These are phyloP conservation scores for Chaetomium fimeti DNA, from an alignment of 495 filamentous ascomycete species.

Conservation along the genomic window DNA sequence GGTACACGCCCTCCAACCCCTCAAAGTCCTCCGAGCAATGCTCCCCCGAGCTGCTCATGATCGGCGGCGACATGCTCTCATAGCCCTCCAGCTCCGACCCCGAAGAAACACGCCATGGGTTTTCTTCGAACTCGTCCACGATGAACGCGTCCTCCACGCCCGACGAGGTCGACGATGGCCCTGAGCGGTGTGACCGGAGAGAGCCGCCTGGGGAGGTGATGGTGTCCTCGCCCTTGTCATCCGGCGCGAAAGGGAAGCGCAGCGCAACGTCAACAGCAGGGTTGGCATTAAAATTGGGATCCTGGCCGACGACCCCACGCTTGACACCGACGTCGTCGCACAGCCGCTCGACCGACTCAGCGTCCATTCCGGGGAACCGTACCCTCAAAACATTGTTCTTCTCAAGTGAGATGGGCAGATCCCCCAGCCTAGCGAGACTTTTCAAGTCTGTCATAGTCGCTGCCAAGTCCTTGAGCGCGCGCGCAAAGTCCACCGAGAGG, in stretches of 20 bases:
- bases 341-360: conserved; percentile 73
- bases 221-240: conserved; percentile 32
- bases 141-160: conserved; percentile 46
- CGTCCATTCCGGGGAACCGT: conserved; percentile 88
- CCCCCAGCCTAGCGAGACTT: conserved; percentile 69
- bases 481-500: conserved; percentile 84
- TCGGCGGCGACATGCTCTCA: conserved; percentile 49
- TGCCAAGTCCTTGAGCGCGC: conserved; percentile 78
- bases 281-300: conserved; percentile 65
- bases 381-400: conserved; percentile 62
- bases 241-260: conserved; percentile 82
- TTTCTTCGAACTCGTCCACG: conserved; percentile 40
- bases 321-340: conserved; percentile 83
- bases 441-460: conserved; percentile 78
- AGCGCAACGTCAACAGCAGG: conserved; percentile 70
- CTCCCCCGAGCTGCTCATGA: conserved; percentile 43
- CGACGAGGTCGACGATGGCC: conserved; percentile 39
- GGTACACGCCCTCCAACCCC: conserved; percentile 80
- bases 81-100: conserved; percentile 46
- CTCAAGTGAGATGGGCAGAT: conserved; percentile 75
- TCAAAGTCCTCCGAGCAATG: conserved; percentile 62
- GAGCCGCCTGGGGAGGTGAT: conserved; percentile 54
- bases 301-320: conserved; percentile 74
- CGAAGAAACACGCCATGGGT: conserved; percentile 46
- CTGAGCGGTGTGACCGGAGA: conserved; percentile 47